phyloP scores from a whole-genome alignment of 2,329 filamentous ascomycete species.

The Cadophora sp. region DNA sequence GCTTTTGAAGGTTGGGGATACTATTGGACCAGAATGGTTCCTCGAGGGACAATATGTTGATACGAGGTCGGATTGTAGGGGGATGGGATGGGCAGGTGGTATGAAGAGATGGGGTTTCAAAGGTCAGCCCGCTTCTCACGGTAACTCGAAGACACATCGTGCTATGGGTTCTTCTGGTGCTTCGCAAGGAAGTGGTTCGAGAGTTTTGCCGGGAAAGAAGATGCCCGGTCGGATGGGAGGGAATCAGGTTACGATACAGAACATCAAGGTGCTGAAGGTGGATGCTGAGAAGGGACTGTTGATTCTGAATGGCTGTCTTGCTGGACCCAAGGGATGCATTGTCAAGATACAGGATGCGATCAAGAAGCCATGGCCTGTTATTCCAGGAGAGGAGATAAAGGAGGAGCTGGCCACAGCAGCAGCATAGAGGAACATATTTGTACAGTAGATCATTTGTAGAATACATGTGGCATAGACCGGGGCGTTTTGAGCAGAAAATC shows the following conservation, averaged over 20 bases:
- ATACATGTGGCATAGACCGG: slow-evolving; percentile 39
- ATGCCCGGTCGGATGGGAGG: slow-evolving; percentile 98
- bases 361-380: slow-evolving; percentile 78
- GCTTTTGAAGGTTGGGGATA: slow-evolving; percentile 75
- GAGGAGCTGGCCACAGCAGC: slow-evolving; percentile 50
- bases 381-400: slow-evolving; percentile 58
- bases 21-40: slow-evolving; percentile 89
- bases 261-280: slow-evolving; percentile 86
- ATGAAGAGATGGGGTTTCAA: slow-evolving; percentile 96
- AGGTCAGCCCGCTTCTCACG: slow-evolving; percentile 91
- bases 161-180: slow-evolving; percentile 90
- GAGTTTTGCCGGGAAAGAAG: slow-evolving; percentile 94
- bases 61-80: slow-evolving; percentile 77
- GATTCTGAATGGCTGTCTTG: slow-evolving; percentile 84
- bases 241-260: slow-evolving; percentile 87
- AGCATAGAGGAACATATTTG: slow-evolving; percentile 33
- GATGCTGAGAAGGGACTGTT: slow-evolving; percentile 88
- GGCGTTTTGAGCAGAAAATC: slow-evolving; percentile 38
- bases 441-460: slow-evolving; percentile 39
- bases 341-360: slow-evolving; percentile 89
- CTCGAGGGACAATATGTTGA: slow-evolving; percentile 90
- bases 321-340: slow-evolving; percentile 85
- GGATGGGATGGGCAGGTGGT: slow-evolving; percentile 93
- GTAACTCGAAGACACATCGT: slow-evolving; percentile 93
- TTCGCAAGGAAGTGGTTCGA: slow-evolving; percentile 88